These are phyloP conservation scores for Lanmaoa pseudosensibilis DNA, from an alignment of 768 basidiomycete species.

Conservation along the genomic window DNA sequence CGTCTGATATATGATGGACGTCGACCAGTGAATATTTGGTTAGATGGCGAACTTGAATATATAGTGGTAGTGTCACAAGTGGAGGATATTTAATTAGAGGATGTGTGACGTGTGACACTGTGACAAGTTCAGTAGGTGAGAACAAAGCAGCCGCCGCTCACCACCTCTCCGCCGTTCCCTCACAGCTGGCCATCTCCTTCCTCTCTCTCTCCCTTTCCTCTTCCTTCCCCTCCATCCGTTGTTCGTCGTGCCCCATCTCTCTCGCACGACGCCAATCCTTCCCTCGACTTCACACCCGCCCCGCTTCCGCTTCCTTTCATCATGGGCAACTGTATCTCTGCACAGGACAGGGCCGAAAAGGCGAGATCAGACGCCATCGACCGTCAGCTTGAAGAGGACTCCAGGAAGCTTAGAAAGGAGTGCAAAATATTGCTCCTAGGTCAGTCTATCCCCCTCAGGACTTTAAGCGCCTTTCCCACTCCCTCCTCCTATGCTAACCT, in stretches of 20 bases:
- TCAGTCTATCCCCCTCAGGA: slow-evolving; percentile 38
- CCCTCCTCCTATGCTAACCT: background rate
- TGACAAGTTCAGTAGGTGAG: slow-evolving; percentile 25
- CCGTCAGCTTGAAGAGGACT: slow-evolving; percentile 83
- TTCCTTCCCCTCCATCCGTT: background rate
- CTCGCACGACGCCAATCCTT: background rate
- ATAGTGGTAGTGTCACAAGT: background rate
- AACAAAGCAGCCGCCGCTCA: slow-evolving; percentile 24
- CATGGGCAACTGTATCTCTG: slow-evolving; percentile 72
- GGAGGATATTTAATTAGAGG: too few relatives aligned
- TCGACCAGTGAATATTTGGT: background rate
- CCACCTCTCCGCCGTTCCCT: slow-evolving; percentile 11
- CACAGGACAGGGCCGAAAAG: slow-evolving; percentile 55
- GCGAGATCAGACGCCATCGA: slow-evolving; percentile 75
- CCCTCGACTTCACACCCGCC: background rate
- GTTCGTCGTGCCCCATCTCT: background rate
- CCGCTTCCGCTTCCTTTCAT: background rate
- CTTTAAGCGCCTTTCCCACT: slow-evolving; percentile 7
- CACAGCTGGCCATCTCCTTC: background rate
- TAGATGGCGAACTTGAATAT: background rate
- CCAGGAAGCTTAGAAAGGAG: slow-evolving; percentile 76
- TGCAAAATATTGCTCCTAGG: slow-evolving; percentile 94
- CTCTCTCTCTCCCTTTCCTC: too few relatives aligned
- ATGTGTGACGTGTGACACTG: slow-evolving; percentile 20
- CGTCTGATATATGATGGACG: too few relatives aligned